Base-by-base conservation (phyloP, 2,329 filamentous ascomycete genomes). In the Rachicladosporium sp. region DNA sequence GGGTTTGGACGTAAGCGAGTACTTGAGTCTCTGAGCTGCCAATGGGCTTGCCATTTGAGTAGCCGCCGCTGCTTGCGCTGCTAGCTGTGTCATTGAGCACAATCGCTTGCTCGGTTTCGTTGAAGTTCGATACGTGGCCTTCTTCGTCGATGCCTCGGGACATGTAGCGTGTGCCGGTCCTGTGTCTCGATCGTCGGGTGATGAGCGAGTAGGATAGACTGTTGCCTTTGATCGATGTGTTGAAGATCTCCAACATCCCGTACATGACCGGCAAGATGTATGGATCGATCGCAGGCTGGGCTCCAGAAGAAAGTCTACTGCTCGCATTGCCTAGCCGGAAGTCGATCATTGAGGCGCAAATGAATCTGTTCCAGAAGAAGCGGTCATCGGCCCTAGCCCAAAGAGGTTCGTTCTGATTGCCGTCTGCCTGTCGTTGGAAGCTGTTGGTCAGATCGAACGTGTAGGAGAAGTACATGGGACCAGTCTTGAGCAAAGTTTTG, bases 391-490 rank as follows among this genome's bases (percentile, higher is more conserved):
- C 81, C 50, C 87, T 73, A 69, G 82, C 80, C 91, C 91, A 98
- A 42, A 96, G 65, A 9, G 91, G 88, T 40, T 73, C 68, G 10
- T 74, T 73, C 40, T 68, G 65, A 58, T 93, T 78, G 47, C 77
- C 69, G 50, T 88, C 78, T 3, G 88, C 79, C 60, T 96, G 91
- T 47, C 91, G 79, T 66, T 98, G 91, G 67, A 96, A 94, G 58
- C 78, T 88, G 69, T 93, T 98, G 51, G 91, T 98, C 48, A 98
- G 74, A 63, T 98, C 91, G 60, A 93, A 77, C 7, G 88, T 89
- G 68, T 98, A 98, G 42, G 91, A 96, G 57, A 95, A 98, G 72
- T 93, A 96, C 80, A 96, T 87, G 6, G 89, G 86, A 0, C 83
- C 84, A 9, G 76, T 79, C 59, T 82, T 82, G 51, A 98, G 73